Base-by-base conservation (phyloP, 306 rosid species). In the Astragalus glycyphyllos region DNA sequence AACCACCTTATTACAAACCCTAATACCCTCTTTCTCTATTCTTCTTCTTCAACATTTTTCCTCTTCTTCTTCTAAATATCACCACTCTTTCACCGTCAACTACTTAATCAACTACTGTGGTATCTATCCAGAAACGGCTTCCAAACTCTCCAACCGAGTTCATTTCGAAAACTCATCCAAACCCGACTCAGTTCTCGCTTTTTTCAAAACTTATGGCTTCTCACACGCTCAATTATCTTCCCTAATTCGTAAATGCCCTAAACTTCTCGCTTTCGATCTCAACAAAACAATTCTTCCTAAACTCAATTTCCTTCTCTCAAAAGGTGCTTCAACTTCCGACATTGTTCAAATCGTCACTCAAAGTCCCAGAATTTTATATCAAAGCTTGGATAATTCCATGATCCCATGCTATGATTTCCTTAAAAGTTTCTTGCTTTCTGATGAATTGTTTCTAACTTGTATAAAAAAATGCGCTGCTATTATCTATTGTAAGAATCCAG, bases 291-390 rank as follows among this genome's bases (percentile, higher is more conserved):
- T 79, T 17, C 40, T 37, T 26, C 84, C 81, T 12, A 83, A 79
- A 10, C 6, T 79, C 38, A 26, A 58, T 9, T 83, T 83, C 49
- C 62, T 83, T 23, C 16, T 11, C 15, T 66, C 81, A 7, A 79
- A 71, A 71, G 84, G 84, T 17, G 29, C 79, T 40, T 57, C 87
- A 4, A 45, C 38, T 2, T 58, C 74, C 53, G 80, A 83, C 8
- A 17, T 79, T 14, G 29, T 65, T 8, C 71, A 51, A 11, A 54
- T 59, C 8, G n/a, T 74, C 0, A 15, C 80, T 14, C 51, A 0
- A 5, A 14, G 8, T 11, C 83, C 83, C 2, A 7, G 2, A 0
- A 2, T 80, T 44, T 65, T 84, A 10, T 0, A 15, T 4, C 23
- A 23, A 4, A 80, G 84, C 67, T 79, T 80, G 32, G 47, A 64